Conservation (phyloP, 176 grass and related monocot species). For the Zea luxurians region DNA sequence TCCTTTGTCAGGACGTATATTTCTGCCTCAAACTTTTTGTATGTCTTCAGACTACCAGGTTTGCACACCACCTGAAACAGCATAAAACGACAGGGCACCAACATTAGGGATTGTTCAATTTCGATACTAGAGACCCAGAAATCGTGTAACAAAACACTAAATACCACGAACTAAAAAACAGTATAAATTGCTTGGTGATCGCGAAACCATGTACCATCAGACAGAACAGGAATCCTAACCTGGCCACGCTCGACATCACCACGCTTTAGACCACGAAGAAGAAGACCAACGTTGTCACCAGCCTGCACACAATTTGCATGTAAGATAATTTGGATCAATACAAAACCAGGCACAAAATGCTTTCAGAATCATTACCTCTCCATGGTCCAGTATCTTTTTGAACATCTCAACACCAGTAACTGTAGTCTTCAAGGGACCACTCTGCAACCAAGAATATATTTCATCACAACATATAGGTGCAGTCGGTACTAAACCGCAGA, state of each 20-base stretch:
- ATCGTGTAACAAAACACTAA: background rate
- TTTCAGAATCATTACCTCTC: slow-evolving; percentile 60
- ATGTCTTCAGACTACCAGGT: slow-evolving; percentile 80
- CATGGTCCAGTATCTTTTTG: slow-evolving; percentile 97
- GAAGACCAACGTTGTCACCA: slow-evolving; percentile 94
- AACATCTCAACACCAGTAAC: slow-evolving; percentile 99
- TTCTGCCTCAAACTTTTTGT: slow-evolving; percentile 83
- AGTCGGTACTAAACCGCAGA: background rate
- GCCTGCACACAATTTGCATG: slow-evolving; percentile 48
- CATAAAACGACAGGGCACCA: background rate
- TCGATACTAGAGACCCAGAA: background rate
- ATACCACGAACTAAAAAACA: background rate
- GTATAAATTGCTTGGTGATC: background rate
- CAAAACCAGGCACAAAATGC: background rate
- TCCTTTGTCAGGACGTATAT: slow-evolving; percentile 92
- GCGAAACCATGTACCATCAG: background rate
- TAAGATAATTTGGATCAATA: background rate
- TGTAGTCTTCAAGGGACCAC: slow-evolving; percentile 83
- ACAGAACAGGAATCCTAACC: slow-evolving; percentile 38
- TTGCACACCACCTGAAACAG: slow-evolving; percentile 77
- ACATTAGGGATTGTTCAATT: background rate
- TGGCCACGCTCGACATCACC: slow-evolving; percentile 91
- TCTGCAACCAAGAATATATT: slow-evolving; percentile 47
- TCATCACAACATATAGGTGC: background rate
- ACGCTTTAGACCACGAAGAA: slow-evolving; percentile 92